A percentile compares a stretch with the other conserved stretches of the same genome.
phyloP scores from a whole-genome alignment of 2,329 filamentous ascomycete species.

The Sarocladium oryzae region DNA sequence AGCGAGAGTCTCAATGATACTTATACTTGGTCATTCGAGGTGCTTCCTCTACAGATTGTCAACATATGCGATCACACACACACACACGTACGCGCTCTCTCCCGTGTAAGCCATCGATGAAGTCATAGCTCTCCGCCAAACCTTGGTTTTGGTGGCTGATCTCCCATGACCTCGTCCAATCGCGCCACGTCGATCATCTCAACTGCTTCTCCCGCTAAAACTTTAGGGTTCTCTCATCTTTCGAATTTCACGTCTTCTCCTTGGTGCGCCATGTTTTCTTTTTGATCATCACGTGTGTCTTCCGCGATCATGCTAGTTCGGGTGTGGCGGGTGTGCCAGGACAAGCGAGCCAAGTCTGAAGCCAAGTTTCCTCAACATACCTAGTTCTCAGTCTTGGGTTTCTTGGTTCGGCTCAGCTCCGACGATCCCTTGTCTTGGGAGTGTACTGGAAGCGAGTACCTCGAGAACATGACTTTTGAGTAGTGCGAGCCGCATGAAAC shows the following conservation, averaged over 20 bases:
- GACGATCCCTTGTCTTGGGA: too few species aligned
- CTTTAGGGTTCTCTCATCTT: neutral
- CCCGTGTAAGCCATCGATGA: slow-evolving; percentile 5
- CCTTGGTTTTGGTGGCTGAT: neutral
- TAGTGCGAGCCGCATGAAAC: too few species aligned
- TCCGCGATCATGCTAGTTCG: neutral
- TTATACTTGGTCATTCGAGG: neutral
- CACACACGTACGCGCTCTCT: neutral
- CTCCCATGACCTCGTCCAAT: slow-evolving; percentile 2
- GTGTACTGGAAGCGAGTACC: too few species aligned
- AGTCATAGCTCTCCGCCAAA: neutral
- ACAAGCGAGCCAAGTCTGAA: slow-evolving; percentile 2
- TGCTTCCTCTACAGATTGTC: neutral
- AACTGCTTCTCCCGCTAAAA: neutral
- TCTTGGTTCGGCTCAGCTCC: neutral
- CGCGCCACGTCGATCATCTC: neutral
- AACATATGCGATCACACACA: neutral
- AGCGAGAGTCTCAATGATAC: too few species aligned
- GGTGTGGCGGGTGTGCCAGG: neutral
- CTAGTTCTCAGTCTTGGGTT: neutral
- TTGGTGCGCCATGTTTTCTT: neutral
- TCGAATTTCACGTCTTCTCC: neutral
- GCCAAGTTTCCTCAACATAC: slow-evolving; percentile 3
- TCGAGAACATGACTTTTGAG: too few species aligned
- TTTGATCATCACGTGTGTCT: neutral